Evolutionary conservation across 2,329 filamentous ascomycete genomes (phyloP), one percentile per base, ranked within the genome.

Genomic region (Clonostachys rhizophaga): DNA sequence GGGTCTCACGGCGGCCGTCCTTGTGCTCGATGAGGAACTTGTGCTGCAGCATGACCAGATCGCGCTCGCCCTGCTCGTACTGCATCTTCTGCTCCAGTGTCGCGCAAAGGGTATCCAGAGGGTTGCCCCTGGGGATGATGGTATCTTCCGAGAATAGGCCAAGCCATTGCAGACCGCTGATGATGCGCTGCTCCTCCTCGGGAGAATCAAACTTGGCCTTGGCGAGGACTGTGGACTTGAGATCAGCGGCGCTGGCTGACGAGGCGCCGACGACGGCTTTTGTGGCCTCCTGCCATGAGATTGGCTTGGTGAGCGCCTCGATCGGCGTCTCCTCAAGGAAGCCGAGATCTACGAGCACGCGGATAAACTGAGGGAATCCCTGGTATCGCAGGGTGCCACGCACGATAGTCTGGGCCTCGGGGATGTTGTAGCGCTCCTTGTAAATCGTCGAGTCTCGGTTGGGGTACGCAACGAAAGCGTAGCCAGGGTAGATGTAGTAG

Each of bases 61-160:
- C 91, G 50, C 91, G 85, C 81, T 96, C 90, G 51, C 79, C 86
- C 58, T 86, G 75, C 61, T 81, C 86, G 67, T 86, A 96, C 68
- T 88, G 81, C 89, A 95, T 95, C 83, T 95, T 95, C 76, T 88
- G 72, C 76, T 95, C 90, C 33, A 96, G 80, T 4, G 84, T 87
- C 34, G 89, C 89, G 72, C 91, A 96, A 37, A 96, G 82, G n/a
- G 88, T 92, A 67, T 96, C 91, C 20, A 96, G 79, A 5, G 90
- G 87, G 73, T 89, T 96, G 47, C 83, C 86, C 47, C 82, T 75
- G 30, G 89, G 85, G 6, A 71, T 86, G 61, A 86, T 90, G 64
- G 80, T 71, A 61, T 81, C 77, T 54, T 84, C 77, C 40, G 81
- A 86, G 71, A 90, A 86, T 52, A 84, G 63, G 33, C 78, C 79